phyloP scores from a whole-genome alignment of 2,329 filamentous ascomycete species.

The Microsporum ferrugineum region DNA sequence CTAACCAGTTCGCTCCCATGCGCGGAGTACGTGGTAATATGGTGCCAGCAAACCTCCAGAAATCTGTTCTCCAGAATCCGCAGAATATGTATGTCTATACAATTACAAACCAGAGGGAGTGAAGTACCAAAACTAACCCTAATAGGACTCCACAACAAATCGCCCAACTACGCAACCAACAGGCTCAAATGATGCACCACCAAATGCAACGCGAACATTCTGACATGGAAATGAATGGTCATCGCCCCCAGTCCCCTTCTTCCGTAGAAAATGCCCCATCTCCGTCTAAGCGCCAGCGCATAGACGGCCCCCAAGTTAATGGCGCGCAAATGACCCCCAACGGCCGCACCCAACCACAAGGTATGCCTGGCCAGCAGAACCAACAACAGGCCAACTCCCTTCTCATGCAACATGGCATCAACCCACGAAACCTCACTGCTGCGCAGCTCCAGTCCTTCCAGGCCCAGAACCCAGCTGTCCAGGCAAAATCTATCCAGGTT shows the following conservation, averaged over 20 bases:
- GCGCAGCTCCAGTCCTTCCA: conserved; percentile 62
- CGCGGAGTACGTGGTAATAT: conserved; percentile 39
- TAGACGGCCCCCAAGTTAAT: conserved; percentile 64
- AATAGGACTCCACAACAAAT: conserved; percentile 53
- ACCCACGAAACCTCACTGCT: conserved; percentile 59
- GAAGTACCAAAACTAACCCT: background rate
- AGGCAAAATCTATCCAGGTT: conserved; percentile 75
- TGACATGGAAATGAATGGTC: conserved; percentile 72
- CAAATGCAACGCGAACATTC: conserved; percentile 84
- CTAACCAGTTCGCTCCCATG: conserved; percentile 50
- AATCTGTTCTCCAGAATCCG: conserved; percentile 61
- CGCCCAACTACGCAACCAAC: conserved; percentile 52
- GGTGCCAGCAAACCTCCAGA: conserved; percentile 44
- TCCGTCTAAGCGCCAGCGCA: conserved; percentile 76
- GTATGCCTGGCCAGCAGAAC: conserved; percentile 56
- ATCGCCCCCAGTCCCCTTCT: conserved; percentile 68
- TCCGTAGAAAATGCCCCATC: conserved; percentile 81
- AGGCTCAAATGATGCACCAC: conserved; percentile 53
- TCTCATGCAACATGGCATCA: conserved; percentile 56
- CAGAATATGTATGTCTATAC: conserved; percentile 28
- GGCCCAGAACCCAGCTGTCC: conserved; percentile 46
- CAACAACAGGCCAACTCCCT: conserved; percentile 39
- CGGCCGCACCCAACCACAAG: conserved; percentile 55
- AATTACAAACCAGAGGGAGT: background rate
- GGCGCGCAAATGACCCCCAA: conserved; percentile 68